Conservation (phyloP, 495 filamentous ascomycete genomes). For the Xylaria palmicola region DNA sequence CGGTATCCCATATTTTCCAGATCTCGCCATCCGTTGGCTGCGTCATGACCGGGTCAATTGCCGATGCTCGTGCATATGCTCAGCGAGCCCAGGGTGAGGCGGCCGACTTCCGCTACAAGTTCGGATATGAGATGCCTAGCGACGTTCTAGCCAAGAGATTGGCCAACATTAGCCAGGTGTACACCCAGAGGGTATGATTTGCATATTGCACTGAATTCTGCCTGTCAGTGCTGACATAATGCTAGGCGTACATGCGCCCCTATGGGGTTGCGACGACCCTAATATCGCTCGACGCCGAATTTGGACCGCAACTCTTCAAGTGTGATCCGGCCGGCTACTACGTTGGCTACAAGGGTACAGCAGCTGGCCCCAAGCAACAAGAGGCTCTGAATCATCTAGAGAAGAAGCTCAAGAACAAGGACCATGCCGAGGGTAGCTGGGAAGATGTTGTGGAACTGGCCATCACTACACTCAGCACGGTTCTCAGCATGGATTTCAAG, state of each 20-base stretch:
- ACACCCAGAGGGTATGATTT: conserved; percentile 83
- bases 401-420: conserved; percentile 99
- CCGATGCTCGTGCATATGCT: conserved; percentile 89
- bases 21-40: conserved; percentile 95
- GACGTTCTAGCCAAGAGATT: conserved; percentile 94
- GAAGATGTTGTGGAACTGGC: conserved; percentile 97
- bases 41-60: conserved; percentile 98
- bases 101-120: conserved; percentile 97
- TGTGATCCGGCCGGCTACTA: conserved; percentile 98
- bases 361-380: conserved; percentile 95
- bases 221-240: conserved; percentile 20
- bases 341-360: conserved; percentile 95
- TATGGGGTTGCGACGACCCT: conserved; percentile 92
- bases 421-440: conserved; percentile 88
- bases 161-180: conserved; percentile 98
- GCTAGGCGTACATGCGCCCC: conserved; percentile 94
- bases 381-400: conserved; percentile 96
- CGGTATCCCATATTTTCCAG: conserved; percentile 95
- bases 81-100: conserved; percentile 92
- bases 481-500: conserved; percentile 98
- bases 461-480: conserved; percentile 89
- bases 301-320: conserved; percentile 96
- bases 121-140: conserved; percentile 98
- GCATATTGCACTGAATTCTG: background rate
- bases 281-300: conserved; percentile 89